These are phyloP conservation scores for Cladosporium phlei DNA, from an alignment of 2,329 filamentous ascomycete species.

Conservation along the genomic window DNA sequence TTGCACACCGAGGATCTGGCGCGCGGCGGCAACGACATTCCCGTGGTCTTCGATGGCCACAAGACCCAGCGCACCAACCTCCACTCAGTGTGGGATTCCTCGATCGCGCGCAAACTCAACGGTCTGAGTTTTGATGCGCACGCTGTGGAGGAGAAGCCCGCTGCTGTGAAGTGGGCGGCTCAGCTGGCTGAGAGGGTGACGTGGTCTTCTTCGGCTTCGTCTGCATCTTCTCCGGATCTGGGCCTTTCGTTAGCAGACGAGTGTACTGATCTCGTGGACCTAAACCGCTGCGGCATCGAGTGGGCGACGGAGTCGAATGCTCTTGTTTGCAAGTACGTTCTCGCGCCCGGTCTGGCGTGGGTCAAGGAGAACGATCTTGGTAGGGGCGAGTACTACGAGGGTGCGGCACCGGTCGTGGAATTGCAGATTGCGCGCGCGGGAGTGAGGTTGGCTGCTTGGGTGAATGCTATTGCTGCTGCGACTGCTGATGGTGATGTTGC, in stretches of 20 bases:
- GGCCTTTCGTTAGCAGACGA: neutral
- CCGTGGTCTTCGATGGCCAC: conserved; percentile 39
- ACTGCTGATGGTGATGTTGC: neutral
- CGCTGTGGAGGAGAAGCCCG: conserved; percentile 8
- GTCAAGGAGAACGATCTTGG: conserved; percentile 32
- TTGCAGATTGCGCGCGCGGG: conserved; percentile 42
- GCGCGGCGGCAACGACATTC: conserved; percentile 41
- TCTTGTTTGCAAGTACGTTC: conserved; percentile 2
- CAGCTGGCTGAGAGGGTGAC: neutral
- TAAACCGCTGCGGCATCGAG: conserved; percentile 3
- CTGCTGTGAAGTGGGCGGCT: conserved; percentile 1
- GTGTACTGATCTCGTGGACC: conserved; percentile 2
- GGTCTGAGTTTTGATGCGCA: conserved; percentile 7
- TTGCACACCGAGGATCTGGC: conserved; percentile 52
- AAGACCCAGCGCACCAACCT: conserved; percentile 35
- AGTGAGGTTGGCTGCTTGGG: conserved; percentile 33
- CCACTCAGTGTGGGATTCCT: conserved; percentile 36
- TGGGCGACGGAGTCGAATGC: conserved; percentile 9
- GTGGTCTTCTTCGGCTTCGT: neutral
- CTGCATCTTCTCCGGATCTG: neutral
- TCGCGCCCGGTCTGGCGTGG: conserved; percentile 7
- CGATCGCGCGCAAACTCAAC: conserved; percentile 3
- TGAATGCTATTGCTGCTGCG: conserved; percentile 31
- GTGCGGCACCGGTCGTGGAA: conserved; percentile 37
- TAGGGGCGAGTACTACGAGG: conserved; percentile 30